These are phyloP conservation scores for Kregervanrija delftensis DNA, from an alignment of 805 yeast genomes.

Conservation along the genomic window DNA sequence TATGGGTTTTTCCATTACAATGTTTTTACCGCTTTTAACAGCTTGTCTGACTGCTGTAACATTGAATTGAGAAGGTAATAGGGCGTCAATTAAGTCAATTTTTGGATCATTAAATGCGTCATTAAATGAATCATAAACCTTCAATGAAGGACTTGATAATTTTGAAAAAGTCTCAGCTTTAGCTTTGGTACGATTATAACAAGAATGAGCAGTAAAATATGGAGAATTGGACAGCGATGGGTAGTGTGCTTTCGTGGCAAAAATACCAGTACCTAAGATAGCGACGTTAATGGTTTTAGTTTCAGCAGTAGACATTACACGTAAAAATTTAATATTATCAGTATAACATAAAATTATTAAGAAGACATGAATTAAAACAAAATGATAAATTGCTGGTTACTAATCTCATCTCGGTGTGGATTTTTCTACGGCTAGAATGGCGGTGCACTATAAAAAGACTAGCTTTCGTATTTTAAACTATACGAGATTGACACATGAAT, in stretches of 20 bases:
- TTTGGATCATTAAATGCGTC: conserved; percentile 58
- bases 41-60: conserved; percentile 63
- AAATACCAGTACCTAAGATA: conserved; percentile 78
- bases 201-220: conserved; percentile 54
- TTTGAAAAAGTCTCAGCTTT: conserved; percentile 78
- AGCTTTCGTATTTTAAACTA: no score
- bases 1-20: conserved; percentile 84
- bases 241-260: conserved; percentile 77
- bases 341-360: no score
- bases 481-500: no score
- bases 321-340: no score
- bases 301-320: not conserved
- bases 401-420: not conserved
- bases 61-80: conserved; percentile 85
- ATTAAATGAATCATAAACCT: conserved; percentile 57
- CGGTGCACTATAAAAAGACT: no score
- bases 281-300: conserved; percentile 42
- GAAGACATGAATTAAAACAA: not conserved
- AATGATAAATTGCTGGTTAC: not conserved
- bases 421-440: no score
- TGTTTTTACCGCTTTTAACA: conserved; percentile 66
- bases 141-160: conserved; percentile 40
- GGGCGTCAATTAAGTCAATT: conserved; percentile 74
- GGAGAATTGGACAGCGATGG: conserved; percentile 58
- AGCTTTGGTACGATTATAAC: conserved; percentile 74